Evolutionary conservation across 305 asterid species (phyloP).

Genomic region (Fraxinus velutina): DNA sequence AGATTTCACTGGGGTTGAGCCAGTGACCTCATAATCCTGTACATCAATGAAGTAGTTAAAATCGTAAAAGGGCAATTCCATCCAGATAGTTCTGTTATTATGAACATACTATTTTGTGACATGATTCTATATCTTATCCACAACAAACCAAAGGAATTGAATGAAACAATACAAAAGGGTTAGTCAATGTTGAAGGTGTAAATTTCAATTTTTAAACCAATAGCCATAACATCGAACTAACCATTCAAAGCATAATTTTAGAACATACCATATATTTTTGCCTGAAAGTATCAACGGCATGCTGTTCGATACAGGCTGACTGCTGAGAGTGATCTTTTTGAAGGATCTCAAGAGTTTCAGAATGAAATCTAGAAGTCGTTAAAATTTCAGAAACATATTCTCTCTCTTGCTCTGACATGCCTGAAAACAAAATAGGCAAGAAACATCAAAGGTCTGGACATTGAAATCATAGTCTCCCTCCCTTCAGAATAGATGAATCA

Average conservation of each 20-base stretch:
- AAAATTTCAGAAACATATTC: constrained; percentile 47
- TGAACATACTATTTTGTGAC: not conserved
- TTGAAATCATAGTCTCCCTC: not conserved
- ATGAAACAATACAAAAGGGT: not conserved
- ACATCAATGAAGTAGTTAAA: not conserved
- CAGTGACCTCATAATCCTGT: constrained; percentile 34
- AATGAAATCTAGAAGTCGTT: constrained; percentile 48
- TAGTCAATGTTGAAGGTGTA: not conserved
- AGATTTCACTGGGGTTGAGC: constrained; percentile 37
- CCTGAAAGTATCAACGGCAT: constrained; percentile 37
- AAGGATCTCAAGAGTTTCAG: constrained; percentile 49
- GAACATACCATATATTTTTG: constrained; percentile 29
- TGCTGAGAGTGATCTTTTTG: constrained; percentile 50
- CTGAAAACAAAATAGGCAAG: constrained; percentile 31
- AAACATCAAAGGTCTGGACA: not conserved
- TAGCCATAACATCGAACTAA: not conserved
- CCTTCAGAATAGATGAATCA: not conserved
- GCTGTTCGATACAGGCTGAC: constrained; percentile 42
- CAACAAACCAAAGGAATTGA: not conserved
- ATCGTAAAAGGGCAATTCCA: not conserved
- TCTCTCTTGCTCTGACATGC: constrained; percentile 57
- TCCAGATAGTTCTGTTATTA: not conserved
- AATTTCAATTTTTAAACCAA: not conserved
- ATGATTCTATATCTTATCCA: not conserved
- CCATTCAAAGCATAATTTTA: not conserved